Base-by-base conservation (phyloP, 768 basidiomycete genomes). In the Pleurotus tuber-regium region DNA sequence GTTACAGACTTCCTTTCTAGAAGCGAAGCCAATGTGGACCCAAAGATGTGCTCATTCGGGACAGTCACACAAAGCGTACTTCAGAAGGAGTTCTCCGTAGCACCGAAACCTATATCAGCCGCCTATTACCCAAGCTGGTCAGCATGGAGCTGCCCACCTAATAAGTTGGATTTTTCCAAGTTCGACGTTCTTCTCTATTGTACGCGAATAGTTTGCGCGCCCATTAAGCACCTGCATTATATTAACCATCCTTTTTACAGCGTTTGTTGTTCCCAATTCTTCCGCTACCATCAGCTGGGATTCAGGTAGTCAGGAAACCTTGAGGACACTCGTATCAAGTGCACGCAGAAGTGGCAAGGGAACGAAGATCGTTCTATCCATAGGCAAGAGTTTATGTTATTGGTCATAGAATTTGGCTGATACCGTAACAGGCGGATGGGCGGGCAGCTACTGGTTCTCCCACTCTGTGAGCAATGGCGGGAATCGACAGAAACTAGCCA, bases 261-360 rank as follows among this genome's bases (percentile, higher is more conserved):
- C 82, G 7, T 84, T 83, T 56, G 80, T 78, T 16, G 69, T 78
- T n/a, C 78, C 80, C 16, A 77, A 75, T 44, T 75, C 76, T 12
- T 69, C 71, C 48, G 64, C 63, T 52, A 67, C 62, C 12, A 61
- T 83, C 31, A 61, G 62, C 38, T 78, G 74, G 65, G 75, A 76
- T 46, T 59, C 59, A 33, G 72, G 75, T 48, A 74, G 74, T 21
- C 71, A 69, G 19, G 64, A 65, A 14, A 67, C 78, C 24, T 69
- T 84, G 9, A 62, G 66, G 51, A 59, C 73, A 29, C 66, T 80
- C 18, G 81, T 83, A 31, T 63, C 60, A 23, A 61, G 60, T 40
- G 82, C 73, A 2, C 78, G 79, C 54, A 71, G 66, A 12, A 72
- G 69, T 51, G 71, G 71, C 2, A 65, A 70, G 30, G 76, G 75